Evolutionary conservation across 228 moss, liverwort and hornwort genomes (phyloP), one percentile per base, ranked within the genome.

Genomic region (Sphagnum magellanicum): DNA sequence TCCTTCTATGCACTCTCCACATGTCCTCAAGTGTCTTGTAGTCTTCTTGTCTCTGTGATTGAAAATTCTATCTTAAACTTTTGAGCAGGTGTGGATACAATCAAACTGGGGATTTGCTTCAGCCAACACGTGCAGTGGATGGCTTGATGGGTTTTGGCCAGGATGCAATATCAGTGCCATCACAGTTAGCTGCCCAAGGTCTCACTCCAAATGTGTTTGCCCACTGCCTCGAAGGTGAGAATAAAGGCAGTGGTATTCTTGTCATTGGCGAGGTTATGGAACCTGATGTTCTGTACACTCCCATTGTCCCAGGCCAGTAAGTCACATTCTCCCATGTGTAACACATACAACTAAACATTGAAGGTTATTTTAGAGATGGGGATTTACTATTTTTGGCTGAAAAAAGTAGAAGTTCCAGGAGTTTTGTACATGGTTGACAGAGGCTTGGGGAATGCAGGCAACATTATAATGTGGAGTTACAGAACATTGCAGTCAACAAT

Each of bases 171-270:
- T 92, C 94, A 11, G 81, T 88, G 16, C 72, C 88, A n/a, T 78
- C 77, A 61, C 98, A 98, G 71, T 86, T 98, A 53, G 68, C 75
- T 46, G 74, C 71, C 14, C 74, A 67, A 70, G 77, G 72, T 14
- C 17, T 68, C 62, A 80, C 90, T 12, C 76, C 77, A 6, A 86
- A 80, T 52, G 78, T 76, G 53, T 98, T 98, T 80, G 90, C 98
- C 10, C 94, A 98, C 79, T 98, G 98, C 80, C 78, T 98, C 53
- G 91, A 98, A 92, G 98, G 98, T 4, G 86, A 92, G 50, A 80
- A 82, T 32, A 73, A 81, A 68, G 75, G 79, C 4, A 89, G 91
- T 66, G 98, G 98, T 10, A 82, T 89, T 61, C 89, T 98, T 69
- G 91, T 98, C 6, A 83, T 98, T 50, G 98, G 98, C 60, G 82